Evolutionary conservation across 768 basidiomycete genomes (phyloP).

Genomic region (Kwoniella europaea): DNA sequence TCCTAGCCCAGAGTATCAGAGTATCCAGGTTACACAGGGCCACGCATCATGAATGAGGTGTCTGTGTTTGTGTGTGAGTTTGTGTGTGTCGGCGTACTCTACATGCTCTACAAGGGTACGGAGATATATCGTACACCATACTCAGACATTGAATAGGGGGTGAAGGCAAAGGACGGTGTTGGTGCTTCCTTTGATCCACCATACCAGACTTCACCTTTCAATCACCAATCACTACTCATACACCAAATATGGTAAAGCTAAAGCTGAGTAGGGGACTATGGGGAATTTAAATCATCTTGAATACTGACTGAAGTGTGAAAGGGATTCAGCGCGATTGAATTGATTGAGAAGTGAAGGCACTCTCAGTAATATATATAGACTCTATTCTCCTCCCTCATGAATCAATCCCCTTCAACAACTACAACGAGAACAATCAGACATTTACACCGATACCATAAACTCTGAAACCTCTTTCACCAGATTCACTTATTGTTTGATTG

Average conservation of each 20-base stretch:
- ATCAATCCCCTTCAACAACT: neutral
- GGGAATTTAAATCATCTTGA: neutral
- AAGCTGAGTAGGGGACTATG: neutral
- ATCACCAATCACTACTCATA: slow-evolving; percentile 2
- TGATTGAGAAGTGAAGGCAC: slow-evolving; percentile 13
- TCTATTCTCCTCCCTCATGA: neutral
- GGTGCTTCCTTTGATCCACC: neutral
- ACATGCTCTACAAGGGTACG: neutral
- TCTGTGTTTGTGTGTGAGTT: neutral
- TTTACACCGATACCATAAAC: neutral
- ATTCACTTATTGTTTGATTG: neutral
- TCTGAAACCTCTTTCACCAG: neutral
- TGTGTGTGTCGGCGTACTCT: neutral
- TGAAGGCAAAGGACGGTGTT: neutral
- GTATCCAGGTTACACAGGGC: slow-evolving; percentile 2
- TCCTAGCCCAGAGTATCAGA: neutral
- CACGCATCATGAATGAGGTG: neutral
- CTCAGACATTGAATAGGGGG: neutral
- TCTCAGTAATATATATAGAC: slow-evolving; percentile 1
- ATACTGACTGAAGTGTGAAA: slow-evolving; percentile 10
- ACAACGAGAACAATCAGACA: slow-evolving; percentile 9
- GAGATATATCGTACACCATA: neutral
- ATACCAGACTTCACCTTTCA: slow-evolving; percentile 16
- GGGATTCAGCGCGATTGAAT: neutral
- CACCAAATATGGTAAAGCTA: neutral